A percentile compares a stretch with the other conserved stretches of the same genome.
These are phyloP conservation scores for Boletus bicolor DNA, from an alignment of 768 basidiomycete genomes.

Conservation along the genomic window DNA sequence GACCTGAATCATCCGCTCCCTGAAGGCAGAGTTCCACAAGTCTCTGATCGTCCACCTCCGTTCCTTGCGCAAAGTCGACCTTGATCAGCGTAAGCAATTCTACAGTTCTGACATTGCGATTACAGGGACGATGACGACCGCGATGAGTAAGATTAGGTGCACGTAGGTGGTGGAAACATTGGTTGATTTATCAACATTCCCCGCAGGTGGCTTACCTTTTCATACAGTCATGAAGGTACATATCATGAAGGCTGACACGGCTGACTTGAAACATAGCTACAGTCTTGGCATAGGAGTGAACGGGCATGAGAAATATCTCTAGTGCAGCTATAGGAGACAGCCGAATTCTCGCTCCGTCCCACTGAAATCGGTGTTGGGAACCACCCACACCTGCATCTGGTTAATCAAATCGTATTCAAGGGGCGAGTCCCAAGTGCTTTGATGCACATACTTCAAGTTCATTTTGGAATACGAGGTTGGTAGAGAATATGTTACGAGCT, in stretches of 20 bases:
- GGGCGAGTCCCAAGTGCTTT: background rate
- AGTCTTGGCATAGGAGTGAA: background rate
- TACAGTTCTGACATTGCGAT: constrained; percentile 40
- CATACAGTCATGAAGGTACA: no score
- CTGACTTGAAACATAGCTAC: background rate
- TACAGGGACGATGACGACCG: constrained; percentile 21
- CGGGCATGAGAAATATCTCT: no score
- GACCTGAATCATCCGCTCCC: background rate
- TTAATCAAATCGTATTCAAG: background rate
- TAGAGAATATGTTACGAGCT: background rate
- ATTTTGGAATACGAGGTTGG: background rate
- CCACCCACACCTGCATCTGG: background rate
- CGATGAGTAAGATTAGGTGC: constrained; percentile 21
- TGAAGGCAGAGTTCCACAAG: constrained; percentile 68
- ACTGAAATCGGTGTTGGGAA: background rate
- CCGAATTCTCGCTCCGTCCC: no score
- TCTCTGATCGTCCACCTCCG: constrained; percentile 56
- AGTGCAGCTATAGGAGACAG: no score
- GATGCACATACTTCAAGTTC: background rate
- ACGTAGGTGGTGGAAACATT: no score
- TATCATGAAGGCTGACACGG: background rate
- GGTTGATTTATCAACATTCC: no score
- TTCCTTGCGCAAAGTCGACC: constrained; percentile 57
- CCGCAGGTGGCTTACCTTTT: no score
- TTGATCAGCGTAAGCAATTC: constrained; percentile 44